Percentiles rank a stretch among this genome's conserved stretches.
These are phyloP conservation scores for Lactifluus echinatus DNA, from an alignment of 768 basidiomycete species.

Conservation along the genomic window DNA sequence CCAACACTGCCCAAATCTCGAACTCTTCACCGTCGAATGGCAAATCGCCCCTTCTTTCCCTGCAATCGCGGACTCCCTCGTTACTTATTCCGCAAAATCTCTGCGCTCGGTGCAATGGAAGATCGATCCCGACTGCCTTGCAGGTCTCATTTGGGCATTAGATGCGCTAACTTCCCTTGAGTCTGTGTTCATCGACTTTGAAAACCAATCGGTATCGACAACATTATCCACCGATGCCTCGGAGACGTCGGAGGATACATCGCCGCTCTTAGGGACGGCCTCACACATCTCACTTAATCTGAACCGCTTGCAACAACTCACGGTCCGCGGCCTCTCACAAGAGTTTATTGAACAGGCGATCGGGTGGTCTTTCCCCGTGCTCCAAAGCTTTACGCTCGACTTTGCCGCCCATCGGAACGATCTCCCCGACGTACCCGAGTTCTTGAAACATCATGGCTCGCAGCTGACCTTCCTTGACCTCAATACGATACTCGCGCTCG, in stretches of 20 bases:
- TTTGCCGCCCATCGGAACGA: conserved; percentile 38
- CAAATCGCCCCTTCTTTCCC: conserved; percentile 53
- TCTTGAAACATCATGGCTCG: conserved; percentile 51
- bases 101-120: conserved; percentile 57
- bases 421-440: conserved; percentile 49
- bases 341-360: conserved; percentile 63
- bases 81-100: conserved; percentile 38
- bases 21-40: conserved; percentile 63
- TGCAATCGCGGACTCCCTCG: conserved; percentile 55
- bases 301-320: conserved; percentile 52
- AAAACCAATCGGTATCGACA: conserved; percentile 6
- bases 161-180: conserved; percentile 50
- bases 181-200: conserved; percentile 49
- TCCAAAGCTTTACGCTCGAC: conserved; percentile 51
- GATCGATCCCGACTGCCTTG: conserved; percentile 43
- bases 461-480: conserved; percentile 58
- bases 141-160: conserved; percentile 67
- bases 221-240: neutral
- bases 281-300: conserved; percentile 45
- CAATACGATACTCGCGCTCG: conserved; percentile 46
- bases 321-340: conserved; percentile 48
- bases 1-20: conserved; percentile 59
- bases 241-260: conserved; percentile 30
- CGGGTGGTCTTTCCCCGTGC: conserved; percentile 57
- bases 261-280: conserved; percentile 51